Evolutionary conservation across 208 protist species (phyloP).

Genomic region (Porcisia hertigi): DNA sequence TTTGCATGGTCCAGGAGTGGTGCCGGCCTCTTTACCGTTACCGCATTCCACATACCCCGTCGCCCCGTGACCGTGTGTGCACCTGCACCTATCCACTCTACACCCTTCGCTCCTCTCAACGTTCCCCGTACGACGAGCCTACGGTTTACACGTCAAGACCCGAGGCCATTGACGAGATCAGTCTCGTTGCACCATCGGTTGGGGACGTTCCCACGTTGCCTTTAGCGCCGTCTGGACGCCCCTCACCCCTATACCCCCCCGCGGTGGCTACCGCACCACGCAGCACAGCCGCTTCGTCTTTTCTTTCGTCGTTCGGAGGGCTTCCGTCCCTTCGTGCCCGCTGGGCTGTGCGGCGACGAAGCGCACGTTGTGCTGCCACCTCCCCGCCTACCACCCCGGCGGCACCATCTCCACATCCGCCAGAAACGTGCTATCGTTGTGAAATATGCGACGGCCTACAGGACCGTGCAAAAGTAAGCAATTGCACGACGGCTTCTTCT

Average conservation of each 20-base stretch:
- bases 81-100: conserved; percentile 63
- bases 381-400: background rate
- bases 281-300: background rate
- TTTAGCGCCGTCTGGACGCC: background rate
- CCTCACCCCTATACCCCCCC: background rate
- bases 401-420: conserved; percentile 5
- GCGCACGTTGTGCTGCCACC: background rate
- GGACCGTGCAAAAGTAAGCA: background rate
- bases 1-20: conserved; percentile 26
- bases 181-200: background rate
- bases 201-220: background rate
- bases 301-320: conserved; percentile 22
- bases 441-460: conserved; percentile 62
- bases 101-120: conserved; percentile 47
- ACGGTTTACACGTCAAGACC: conserved; percentile 6
- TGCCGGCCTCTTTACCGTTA: conserved; percentile 40
- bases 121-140: conserved; percentile 47
- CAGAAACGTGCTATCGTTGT: conserved; percentile 57
- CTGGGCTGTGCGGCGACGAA: conserved; percentile 27
- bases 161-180: conserved; percentile 20
- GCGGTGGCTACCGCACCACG: background rate
- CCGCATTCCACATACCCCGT: conserved; percentile 38
- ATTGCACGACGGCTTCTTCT: background rate
- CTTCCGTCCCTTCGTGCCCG: conserved; percentile 26
- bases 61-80: conserved; percentile 38